Conservation (phyloP, 495 filamentous ascomycete genomes). For the Cairneyella variabilis region DNA sequence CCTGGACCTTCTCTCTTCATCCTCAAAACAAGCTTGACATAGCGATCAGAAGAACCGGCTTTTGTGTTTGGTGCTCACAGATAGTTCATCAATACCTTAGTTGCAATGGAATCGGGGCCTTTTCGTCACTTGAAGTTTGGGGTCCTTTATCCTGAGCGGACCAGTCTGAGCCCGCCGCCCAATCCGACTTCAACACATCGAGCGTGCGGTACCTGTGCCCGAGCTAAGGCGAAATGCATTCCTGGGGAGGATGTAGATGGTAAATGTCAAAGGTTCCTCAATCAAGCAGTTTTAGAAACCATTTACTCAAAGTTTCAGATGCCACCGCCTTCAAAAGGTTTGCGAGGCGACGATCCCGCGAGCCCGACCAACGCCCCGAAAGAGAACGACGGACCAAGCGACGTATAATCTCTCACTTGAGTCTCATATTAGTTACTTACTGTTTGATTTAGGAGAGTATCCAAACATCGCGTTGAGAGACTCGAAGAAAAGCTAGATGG, state of each 20-base stretch:
- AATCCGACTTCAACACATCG: not conserved
- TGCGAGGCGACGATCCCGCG: not conserved
- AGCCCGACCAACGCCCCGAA: not conserved
- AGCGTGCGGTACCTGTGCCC: not conserved
- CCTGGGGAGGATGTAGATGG: not conserved
- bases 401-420: not conserved
- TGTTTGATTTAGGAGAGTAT: not conserved
- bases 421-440: not conserved
- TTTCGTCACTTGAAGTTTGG: not conserved
- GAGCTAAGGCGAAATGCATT: slow-evolving; percentile 1
- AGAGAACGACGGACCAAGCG: not conserved
- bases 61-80: no score
- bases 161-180: not conserved
- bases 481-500: slow-evolving; percentile 22
- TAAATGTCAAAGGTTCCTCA: not conserved
- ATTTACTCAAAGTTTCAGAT: slow-evolving; percentile 1
- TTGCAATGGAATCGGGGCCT: no score
- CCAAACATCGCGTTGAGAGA: slow-evolving; percentile 10
- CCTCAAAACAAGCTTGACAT: no score
- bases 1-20: no score
- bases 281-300: not conserved
- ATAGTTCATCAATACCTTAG: no score
- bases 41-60: no score
- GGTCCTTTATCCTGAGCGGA: not conserved
- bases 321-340: slow-evolving; percentile 3